Conservation (phyloP, 768 basidiomycete species). For the Lyophyllum shimeji region DNA sequence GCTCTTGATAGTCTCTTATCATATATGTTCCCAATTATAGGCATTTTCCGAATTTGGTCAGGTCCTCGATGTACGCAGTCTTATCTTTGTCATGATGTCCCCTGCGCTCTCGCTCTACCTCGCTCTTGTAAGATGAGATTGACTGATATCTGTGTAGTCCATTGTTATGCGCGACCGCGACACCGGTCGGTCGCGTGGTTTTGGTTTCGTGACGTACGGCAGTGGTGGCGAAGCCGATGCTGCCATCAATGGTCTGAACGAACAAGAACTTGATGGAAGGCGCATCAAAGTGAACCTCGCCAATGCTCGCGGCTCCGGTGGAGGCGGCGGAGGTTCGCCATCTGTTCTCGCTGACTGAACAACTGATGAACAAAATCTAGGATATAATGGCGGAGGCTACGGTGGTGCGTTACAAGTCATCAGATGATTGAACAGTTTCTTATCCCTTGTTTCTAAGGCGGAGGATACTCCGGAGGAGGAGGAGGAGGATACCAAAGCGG, state of each 20-base stretch:
- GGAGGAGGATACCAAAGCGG: conserved; percentile 22
- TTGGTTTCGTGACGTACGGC: conserved; percentile 90
- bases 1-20: conserved; percentile 47
- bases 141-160: conserved; percentile 60
- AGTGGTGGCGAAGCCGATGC: conserved; percentile 63
- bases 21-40: conserved; percentile 56
- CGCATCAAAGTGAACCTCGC: conserved; percentile 87
- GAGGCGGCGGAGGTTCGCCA: conserved; percentile 43
- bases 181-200: conserved; percentile 94
- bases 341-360: background rate
- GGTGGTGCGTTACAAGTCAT: background rate
- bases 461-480: conserved; percentile 9
- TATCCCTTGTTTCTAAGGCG: background rate
- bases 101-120: conserved; percentile 21
- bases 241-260: conserved; percentile 79
- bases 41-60: conserved; percentile 82
- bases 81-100: conserved; percentile 31
- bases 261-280: conserved; percentile 91
- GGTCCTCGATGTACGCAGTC: conserved; percentile 87
- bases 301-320: conserved; percentile 61
- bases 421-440: too few species aligned
- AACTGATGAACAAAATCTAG: conserved; percentile 7
- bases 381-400: conserved; percentile 20
- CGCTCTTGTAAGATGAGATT: conserved; percentile 32
- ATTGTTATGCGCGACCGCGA: conserved; percentile 99